A percentile compares a stretch with the other conserved stretches of the same genome.
Evolutionary conservation across 768 basidiomycete genomes (phyloP).

Genomic region (Serendipita sp.): DNA sequence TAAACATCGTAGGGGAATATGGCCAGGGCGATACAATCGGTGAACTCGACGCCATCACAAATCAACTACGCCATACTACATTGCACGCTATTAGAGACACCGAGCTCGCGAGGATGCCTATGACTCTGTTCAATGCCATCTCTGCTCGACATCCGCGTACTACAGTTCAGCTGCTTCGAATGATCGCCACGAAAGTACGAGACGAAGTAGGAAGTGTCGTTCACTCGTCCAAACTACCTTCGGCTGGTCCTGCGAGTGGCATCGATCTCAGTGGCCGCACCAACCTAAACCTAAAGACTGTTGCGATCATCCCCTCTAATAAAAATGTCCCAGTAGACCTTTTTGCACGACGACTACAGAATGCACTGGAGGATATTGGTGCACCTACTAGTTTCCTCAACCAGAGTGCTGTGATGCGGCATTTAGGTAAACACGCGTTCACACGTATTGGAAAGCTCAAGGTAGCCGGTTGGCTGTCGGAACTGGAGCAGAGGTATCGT

Average conservation of each 20-base stretch:
- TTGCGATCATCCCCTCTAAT: constrained; percentile 78
- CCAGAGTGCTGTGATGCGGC: constrained; percentile 80
- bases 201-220: constrained; percentile 40
- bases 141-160: constrained; percentile 31
- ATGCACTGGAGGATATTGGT: constrained; percentile 83
- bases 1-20: constrained; percentile 79
- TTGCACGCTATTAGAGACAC: constrained; percentile 97
- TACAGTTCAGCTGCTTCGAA: constrained; percentile 36
- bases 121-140: constrained; percentile 94
- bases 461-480: constrained; percentile 84
- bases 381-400: constrained; percentile 85
- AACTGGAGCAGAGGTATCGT: constrained; percentile 84
- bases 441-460: constrained; percentile 95
- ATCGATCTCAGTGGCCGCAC: constrained; percentile 36
- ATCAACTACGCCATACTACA: constrained; percentile 68
- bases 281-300: constrained; percentile 83
- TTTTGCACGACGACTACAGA: constrained; percentile 78
- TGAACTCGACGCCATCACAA: constrained; percentile 94
- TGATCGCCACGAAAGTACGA: constrained; percentile 85
- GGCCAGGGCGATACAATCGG: constrained; percentile 96
- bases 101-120: constrained; percentile 91
- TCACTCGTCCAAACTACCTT: constrained; percentile 26
- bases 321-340: constrained; percentile 77
- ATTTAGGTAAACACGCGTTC: constrained; percentile 90
- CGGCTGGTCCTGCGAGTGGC: constrained; percentile 17